These are phyloP conservation scores for Aeminium ludgeri DNA, from an alignment of 495 filamentous ascomycete genomes.

Conservation along the genomic window DNA sequence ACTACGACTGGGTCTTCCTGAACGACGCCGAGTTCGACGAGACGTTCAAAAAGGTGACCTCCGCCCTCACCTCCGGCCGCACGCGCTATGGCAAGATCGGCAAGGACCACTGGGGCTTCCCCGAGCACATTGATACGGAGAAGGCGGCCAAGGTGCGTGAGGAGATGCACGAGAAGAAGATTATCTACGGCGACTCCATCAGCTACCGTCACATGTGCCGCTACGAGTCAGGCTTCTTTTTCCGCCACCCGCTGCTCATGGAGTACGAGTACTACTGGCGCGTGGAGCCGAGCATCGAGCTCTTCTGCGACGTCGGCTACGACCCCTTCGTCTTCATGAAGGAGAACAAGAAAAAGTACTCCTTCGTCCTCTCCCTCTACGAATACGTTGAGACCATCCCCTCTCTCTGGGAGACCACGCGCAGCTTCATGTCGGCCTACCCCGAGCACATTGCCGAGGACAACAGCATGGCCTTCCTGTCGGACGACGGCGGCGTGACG, in stretches of 20 bases:
- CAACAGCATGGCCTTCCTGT: constrained; percentile 83
- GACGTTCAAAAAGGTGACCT: constrained; percentile 81
- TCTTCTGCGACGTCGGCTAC: constrained; percentile 32
- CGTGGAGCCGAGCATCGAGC: constrained; percentile 30
- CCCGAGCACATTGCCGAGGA: constrained; percentile 71
- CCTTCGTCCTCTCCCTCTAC: constrained; percentile 41
- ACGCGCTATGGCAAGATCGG: constrained; percentile 64
- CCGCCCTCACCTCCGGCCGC: constrained; percentile 71
- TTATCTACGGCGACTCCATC: constrained; percentile 70
- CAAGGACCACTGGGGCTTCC: constrained; percentile 34
- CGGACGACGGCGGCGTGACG: constrained; percentile 63
- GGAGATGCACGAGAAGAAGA: constrained; percentile 34
- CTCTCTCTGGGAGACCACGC: constrained; percentile 82
- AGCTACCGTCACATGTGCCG: constrained; percentile 37
- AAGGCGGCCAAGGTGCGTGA: constrained; percentile 38
- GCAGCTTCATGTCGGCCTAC: constrained; percentile 75
- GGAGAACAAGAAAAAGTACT: constrained; percentile 31
- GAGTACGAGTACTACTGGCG: constrained; percentile 35
- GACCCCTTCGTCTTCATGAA: constrained; percentile 32
- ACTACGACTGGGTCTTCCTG: constrained; percentile 98
- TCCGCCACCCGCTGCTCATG: constrained; percentile 29
- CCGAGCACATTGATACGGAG: constrained; percentile 38
- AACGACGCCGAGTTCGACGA: constrained; percentile 90
- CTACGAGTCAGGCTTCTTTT: constrained; percentile 35
- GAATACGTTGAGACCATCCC: constrained; percentile 95